Conservation (phyloP, 1,284 basidiomycete genomes). For the Ustilago tritici region DNA sequence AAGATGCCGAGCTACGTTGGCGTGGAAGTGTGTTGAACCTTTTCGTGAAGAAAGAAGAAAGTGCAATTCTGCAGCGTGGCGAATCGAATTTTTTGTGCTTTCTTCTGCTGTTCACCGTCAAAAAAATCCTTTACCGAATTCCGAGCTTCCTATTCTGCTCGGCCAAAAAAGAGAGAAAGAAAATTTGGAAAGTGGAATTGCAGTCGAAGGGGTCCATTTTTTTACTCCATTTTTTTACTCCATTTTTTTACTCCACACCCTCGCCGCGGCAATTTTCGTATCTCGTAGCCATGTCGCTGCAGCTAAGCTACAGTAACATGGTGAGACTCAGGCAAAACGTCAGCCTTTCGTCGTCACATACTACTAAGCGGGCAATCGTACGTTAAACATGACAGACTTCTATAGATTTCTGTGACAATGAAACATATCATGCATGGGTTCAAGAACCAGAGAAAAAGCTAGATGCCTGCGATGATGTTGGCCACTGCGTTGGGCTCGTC, state of each 20-base stretch:
- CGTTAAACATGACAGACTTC: background rate
- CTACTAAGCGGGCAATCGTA: background rate
- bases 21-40: background rate
- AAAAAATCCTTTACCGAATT: conserved; percentile 4
- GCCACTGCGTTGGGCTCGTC: conserved; percentile 41
- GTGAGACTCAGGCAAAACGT: background rate
- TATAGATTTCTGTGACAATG: background rate
- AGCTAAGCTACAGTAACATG: background rate
- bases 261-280: background rate
- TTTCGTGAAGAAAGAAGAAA: conserved; percentile 5
- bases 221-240: conserved; percentile 1
- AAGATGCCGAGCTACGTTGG: background rate
- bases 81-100: conserved; percentile 32
- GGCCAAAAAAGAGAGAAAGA: background rate
- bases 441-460: background rate
- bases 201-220: conserved; percentile 8
- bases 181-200: conserved; percentile 14
- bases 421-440: background rate
- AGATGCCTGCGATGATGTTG: conserved; percentile 36
- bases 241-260: background rate
- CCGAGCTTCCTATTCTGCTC: conserved; percentile 14
- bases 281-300: background rate
- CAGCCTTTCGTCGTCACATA: background rate
- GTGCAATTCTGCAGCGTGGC: conserved; percentile 9
- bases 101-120: background rate